Evolutionary conservation across 148 eudicot species (phyloP), one percentile per base, ranked within the genome.

Genomic region (Rhododendron vialii): DNA sequence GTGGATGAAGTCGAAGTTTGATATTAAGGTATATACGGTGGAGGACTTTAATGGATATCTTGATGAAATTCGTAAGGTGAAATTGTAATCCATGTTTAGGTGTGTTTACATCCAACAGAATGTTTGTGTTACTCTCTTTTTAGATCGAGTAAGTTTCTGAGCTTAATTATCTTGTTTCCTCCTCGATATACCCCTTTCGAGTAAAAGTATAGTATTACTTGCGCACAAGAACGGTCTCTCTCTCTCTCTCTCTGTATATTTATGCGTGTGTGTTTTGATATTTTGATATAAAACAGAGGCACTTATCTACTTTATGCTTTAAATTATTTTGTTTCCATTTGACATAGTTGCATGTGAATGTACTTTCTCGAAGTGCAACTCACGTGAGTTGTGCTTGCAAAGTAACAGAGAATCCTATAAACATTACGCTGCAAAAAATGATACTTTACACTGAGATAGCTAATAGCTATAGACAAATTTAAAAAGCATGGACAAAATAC

Each of bases 291-390:
- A 82, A 86, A 83, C 83, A 86, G 55, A 84, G 82, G 78, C 90
- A 51, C 61, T 84, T 84, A 83, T 84, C 82, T 88, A 91, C 92
- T 91, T 91, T 89, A 88, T 78, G 85, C 88, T 88, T 89, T 88
- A 86, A 91, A 80, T 88, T 83, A 41, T 82, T 88, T 87, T 89
- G 88, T 86, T 86, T 20, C 83, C 89, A 81, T 86, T 86, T 81
- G 88, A 89, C 88, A 74, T 77, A 86, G 77, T 81, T 85, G 87
- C 95, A 91, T 89, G 95, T 91, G 95, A 93, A 80, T 88, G 93
- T 93, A 93, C 95, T 89, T 89, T 90, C 91, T 90, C 89, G 15
- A 85, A 90, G 90, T 85, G 87, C 89, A 86, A 87, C 91, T 88
- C 95, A 90, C 95, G 92, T 93, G 95, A 89, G 76, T 86, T 87